Evolutionary conservation across 306 rosid species (phyloP), one percentile per base, ranked within the genome.

Genomic region (Chamaecrista fasciculata): DNA sequence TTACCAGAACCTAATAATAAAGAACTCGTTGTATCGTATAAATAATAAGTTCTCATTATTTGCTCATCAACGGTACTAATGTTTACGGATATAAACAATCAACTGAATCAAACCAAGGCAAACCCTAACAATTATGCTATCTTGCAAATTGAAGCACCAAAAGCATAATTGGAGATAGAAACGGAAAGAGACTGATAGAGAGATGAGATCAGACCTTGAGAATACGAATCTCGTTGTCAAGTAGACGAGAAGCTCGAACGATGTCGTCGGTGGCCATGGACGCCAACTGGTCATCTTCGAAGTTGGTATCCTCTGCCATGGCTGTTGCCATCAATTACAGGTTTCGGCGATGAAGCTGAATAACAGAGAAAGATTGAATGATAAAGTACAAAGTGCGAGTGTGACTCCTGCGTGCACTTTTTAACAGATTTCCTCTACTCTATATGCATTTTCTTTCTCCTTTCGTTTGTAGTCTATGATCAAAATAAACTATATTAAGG

Each of bases 161-260:
- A 62, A 11, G 40, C 11, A 50, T 11, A 25, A 2, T 11, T 1
- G 0, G 1, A 70, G 25, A 12, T 31, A 29, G 7, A 50, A 53
- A 1, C 5, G 10, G 40, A 26, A n/a, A 42, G 44, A 34, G 36
- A 55, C 4, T 63, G 9, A 14, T 11, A 48, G 33, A 16, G 49
- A 11, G 66, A 48, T 43, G 55, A 56, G 39, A 49, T 8, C 12
- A 57, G 29, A 94, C 98, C 95, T 90, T 90, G 79, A 78, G 96
- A 33, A 86, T 78, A 21, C 97, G 97, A 85, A 94, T 90, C 86
- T 91, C 85, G 85, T 82, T 94, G 71, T 94, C 98, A 24, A 88
- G 86, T 23, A 90, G 87, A 57, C 98, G 96, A 24, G 98, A 82
- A 53, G 99, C 95, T 69, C 97, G 79, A 66, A 81, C 66, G 75